These are phyloP conservation scores for Ophidiomyces ophidiicola DNA, from an alignment of 2,329 filamentous ascomycete genomes.

Conservation along the genomic window DNA sequence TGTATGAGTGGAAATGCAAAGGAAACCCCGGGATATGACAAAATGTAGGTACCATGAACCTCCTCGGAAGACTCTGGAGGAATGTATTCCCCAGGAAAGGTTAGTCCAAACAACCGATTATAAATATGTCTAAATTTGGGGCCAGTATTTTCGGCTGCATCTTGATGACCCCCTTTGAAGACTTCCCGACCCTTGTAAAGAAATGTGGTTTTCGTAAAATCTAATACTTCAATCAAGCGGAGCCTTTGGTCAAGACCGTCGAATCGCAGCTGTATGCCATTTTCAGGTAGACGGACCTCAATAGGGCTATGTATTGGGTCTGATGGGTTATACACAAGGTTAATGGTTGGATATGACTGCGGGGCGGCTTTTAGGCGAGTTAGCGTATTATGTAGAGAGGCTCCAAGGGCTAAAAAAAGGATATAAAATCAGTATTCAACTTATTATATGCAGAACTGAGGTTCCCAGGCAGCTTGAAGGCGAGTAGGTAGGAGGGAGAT, in stretches of 20 bases:
- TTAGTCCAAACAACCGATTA: slow-evolving; percentile 81
- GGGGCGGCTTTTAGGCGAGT: slow-evolving; percentile 81
- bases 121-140: slow-evolving; percentile 84
- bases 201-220: slow-evolving; percentile 76
- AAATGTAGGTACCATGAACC: slow-evolving; percentile 62
- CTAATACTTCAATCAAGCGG: slow-evolving; percentile 76
- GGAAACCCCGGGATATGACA: slow-evolving; percentile 89
- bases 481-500: slow-evolving; percentile 19
- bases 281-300: slow-evolving; percentile 62
- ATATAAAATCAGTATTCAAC: slow-evolving; percentile 6
- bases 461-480: neutral
- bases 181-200: slow-evolving; percentile 73
- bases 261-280: slow-evolving; percentile 81
- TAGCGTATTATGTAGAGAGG: slow-evolving; percentile 80
- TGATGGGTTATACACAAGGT: slow-evolving; percentile 66
- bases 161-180: slow-evolving; percentile 43
- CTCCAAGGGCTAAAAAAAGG: slow-evolving; percentile 57
- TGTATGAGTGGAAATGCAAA: slow-evolving; percentile 75
- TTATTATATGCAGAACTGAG: neutral
- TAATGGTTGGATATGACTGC: slow-evolving; percentile 66
- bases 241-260: slow-evolving; percentile 87
- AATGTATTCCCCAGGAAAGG: slow-evolving; percentile 87
- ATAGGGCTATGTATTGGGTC: slow-evolving; percentile 65
- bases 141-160: slow-evolving; percentile 34
- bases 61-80: slow-evolving; percentile 43